Percentiles rank a stretch among this genome's conserved stretches.
phyloP scores from a whole-genome alignment of 352 stramenopile species.

The Globisporangium spiculum region DNA sequence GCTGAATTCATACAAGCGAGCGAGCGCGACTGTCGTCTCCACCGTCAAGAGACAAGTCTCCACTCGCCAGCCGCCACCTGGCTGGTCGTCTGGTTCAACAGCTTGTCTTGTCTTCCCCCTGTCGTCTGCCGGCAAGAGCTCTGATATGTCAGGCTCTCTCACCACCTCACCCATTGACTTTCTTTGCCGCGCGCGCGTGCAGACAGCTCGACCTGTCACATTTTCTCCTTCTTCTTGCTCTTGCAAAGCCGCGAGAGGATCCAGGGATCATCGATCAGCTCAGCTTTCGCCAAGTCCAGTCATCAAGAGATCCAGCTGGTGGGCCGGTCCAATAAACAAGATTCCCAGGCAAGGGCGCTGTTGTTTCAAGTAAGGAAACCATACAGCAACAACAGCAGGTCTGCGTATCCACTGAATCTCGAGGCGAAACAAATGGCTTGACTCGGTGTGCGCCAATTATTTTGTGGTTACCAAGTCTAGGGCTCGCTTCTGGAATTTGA shows the following conservation, averaged over 20 bases:
- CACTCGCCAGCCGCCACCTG: neutral
- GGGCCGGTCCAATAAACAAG: neutral
- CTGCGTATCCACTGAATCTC: too few relatives aligned
- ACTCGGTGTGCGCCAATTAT: too few relatives aligned
- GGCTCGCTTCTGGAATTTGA: too few relatives aligned
- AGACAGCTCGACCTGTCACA: neutral
- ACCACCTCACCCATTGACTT: neutral
- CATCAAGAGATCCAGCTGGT: neutral
- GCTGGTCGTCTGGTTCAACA: neutral
- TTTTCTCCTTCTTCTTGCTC: neutral
- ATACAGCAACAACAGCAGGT: neutral
- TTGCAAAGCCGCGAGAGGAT: neutral
- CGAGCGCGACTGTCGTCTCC: neutral
- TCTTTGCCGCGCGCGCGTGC: neutral
- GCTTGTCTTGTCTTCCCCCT: neutral
- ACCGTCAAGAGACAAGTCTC: neutral
- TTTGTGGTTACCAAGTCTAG: too few relatives aligned
- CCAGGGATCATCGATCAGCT: neutral
- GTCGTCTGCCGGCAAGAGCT: neutral
- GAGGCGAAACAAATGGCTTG: too few relatives aligned
- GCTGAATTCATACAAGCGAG: neutral
- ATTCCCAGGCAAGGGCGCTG: neutral
- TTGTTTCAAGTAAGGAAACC: neutral
- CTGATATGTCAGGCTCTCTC: slow-evolving; percentile 2
- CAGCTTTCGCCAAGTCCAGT: neutral